Evolutionary conservation across 129 eudicot species (phyloP).

Genomic region (Artemisia tridentata): DNA sequence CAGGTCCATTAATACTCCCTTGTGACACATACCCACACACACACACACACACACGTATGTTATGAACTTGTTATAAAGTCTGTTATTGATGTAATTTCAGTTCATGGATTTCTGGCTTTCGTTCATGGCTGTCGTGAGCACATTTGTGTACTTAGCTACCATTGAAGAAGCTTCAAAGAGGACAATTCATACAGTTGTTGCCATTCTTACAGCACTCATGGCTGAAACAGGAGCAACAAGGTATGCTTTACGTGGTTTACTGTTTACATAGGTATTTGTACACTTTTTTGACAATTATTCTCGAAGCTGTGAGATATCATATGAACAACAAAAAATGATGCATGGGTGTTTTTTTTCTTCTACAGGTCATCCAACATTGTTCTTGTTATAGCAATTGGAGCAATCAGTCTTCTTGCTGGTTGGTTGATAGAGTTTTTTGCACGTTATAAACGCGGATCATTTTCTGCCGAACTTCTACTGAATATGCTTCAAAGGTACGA

Average conservation of each 20-base stretch:
- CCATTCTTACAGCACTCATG: slow-evolving; percentile 83
- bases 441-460: slow-evolving; percentile 39
- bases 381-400: slow-evolving; percentile 66
- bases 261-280: background rate
- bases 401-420: slow-evolving; percentile 62
- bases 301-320: background rate
- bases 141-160: slow-evolving; percentile 70
- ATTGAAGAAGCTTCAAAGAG: slow-evolving; percentile 70
- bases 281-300: background rate
- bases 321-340: background rate
- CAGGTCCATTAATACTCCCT: slow-evolving; percentile 47
- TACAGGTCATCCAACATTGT: slow-evolving; percentile 62
- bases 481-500: slow-evolving; percentile 50
- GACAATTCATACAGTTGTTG: slow-evolving; percentile 71
- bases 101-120: slow-evolving; percentile 97
- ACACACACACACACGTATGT: background rate
- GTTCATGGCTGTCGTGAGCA: slow-evolving; percentile 92
- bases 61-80: background rate
- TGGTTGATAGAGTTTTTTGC: slow-evolving; percentile 64
- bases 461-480: slow-evolving; percentile 34
- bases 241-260: slow-evolving; percentile 35
- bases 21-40: background rate
- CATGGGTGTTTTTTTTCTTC: background rate
- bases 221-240: slow-evolving; percentile 72
- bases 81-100: slow-evolving; percentile 33